These are phyloP conservation scores for Phytophthora melonis DNA, from an alignment of 352 stramenopile species.

Conservation along the genomic window DNA sequence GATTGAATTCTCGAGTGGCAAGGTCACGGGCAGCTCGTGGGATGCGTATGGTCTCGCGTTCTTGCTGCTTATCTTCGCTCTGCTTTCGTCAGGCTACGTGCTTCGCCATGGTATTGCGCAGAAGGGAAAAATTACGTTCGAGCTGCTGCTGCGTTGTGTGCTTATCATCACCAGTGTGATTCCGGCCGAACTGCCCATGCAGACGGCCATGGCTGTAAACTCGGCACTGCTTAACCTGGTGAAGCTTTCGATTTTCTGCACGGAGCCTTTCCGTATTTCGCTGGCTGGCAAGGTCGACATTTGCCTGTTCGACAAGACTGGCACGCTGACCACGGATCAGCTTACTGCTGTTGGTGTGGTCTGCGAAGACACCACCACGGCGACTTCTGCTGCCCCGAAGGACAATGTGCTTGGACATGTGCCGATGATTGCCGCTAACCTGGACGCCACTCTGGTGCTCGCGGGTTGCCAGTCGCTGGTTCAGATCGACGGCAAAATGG, in stretches of 20 bases:
- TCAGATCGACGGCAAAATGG: constrained; percentile 95
- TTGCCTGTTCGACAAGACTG: constrained; percentile 99
- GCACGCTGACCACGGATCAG: constrained; percentile 98
- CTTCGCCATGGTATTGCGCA: constrained; percentile 89
- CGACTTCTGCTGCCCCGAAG: constrained; percentile 42
- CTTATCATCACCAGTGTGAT: constrained; percentile 99
- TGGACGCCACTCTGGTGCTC: constrained; percentile 85
- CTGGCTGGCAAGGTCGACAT: constrained; percentile 96
- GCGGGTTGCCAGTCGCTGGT: constrained; percentile 98
- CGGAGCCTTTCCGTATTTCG: constrained; percentile 98
- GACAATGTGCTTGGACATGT: constrained; percentile 73
- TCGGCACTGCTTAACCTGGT: constrained; percentile 95
- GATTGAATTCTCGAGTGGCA: constrained; percentile 98
- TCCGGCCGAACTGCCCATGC: constrained; percentile 98
- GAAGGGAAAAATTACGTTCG: constrained; percentile 95
- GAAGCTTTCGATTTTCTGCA: constrained; percentile 98
- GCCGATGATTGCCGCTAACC: constrained; percentile 85
- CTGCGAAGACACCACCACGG: constrained; percentile 68
- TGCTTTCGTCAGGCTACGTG: constrained; percentile 95
- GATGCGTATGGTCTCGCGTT: constrained; percentile 97
- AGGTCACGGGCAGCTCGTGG: constrained; percentile 94
- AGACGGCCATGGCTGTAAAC: constrained; percentile 98
- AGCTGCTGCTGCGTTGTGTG: constrained; percentile 97
- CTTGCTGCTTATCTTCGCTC: constrained; percentile 97
- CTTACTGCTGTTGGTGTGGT: constrained; percentile 95